These are phyloP conservation scores for Sisymbrium irio DNA, from an alignment of 345 rosid species.

Conservation along the genomic window DNA sequence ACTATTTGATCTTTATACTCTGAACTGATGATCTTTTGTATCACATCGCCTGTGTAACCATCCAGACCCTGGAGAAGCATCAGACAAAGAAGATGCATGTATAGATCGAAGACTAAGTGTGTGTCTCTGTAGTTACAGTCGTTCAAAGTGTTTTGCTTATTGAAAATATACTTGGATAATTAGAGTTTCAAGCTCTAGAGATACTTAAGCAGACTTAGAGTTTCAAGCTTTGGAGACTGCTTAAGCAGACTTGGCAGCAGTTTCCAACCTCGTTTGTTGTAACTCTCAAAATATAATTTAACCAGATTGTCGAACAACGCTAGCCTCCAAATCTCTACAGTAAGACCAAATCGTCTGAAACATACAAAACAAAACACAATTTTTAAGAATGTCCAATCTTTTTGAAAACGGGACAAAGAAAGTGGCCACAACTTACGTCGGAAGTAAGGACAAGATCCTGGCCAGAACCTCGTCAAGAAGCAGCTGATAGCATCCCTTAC, in stretches of 20 bases:
- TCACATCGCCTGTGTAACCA: conserved; percentile 58
- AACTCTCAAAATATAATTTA: neutral
- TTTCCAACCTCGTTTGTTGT: neutral
- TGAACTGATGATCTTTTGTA: conserved; percentile 70
- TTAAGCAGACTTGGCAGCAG: neutral
- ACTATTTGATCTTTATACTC: conserved; percentile 79
- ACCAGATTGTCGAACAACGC: conserved; percentile 17
- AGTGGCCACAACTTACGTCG: neutral
- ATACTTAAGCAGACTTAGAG: no score
- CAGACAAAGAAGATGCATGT: no score
- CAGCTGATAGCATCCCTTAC: neutral
- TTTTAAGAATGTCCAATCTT: no score
- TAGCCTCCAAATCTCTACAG: neutral
- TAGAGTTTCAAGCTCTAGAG: no score
- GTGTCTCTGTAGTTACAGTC: no score
- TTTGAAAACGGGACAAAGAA: no score
- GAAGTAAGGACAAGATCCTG: neutral
- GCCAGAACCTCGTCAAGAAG: neutral
- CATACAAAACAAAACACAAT: no score
- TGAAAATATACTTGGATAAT: neutral
- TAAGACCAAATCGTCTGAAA: neutral
- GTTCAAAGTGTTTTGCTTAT: neutral
- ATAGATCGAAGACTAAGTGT: no score
- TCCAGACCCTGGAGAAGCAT: neutral
- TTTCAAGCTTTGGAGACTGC: conserved; percentile 16